phyloP scores from a whole-genome alignment of 139 green algal genomes.

The Spirogloea muscicola region DNA sequence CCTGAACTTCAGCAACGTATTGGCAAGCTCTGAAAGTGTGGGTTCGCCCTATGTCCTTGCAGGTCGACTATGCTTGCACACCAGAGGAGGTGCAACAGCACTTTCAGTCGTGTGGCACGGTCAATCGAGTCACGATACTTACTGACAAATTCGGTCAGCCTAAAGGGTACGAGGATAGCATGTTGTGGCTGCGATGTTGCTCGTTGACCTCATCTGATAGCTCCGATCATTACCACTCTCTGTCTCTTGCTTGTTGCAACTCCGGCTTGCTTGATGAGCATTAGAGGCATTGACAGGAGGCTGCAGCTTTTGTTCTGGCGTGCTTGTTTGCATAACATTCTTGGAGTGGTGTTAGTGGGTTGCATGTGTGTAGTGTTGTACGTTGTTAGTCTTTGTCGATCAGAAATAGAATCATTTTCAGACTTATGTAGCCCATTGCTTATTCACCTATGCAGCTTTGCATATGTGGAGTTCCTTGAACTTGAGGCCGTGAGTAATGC shows the following conservation, averaged over 20 bases:
- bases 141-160: conserved; percentile 89
- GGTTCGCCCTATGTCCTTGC: not conserved
- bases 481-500: conserved; percentile 85
- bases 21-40: not conserved
- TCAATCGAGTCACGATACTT: conserved; percentile 97
- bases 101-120: conserved; percentile 87
- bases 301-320: too few species aligned
- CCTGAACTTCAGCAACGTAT: not conserved
- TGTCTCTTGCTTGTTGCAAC: too few species aligned
- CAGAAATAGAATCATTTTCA: too few species aligned
- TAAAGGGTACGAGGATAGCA: conserved; percentile 67
- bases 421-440: too few species aligned
- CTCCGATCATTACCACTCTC: too few species aligned
- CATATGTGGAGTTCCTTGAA: conserved; percentile 98
- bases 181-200: too few species aligned
- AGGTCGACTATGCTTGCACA: conserved; percentile 82
- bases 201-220: too few species aligned
- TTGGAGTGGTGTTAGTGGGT: too few species aligned
- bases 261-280: not conserved
- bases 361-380: too few species aligned
- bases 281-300: too few species aligned
- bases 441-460: conserved; percentile 83
- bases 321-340: too few species aligned
- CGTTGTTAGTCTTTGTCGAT: too few species aligned
- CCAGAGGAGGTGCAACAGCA: conserved; percentile 93